Conservation (phyloP, 192 early-diverging fungal genomes). For the Coemansia sp. region DNA sequence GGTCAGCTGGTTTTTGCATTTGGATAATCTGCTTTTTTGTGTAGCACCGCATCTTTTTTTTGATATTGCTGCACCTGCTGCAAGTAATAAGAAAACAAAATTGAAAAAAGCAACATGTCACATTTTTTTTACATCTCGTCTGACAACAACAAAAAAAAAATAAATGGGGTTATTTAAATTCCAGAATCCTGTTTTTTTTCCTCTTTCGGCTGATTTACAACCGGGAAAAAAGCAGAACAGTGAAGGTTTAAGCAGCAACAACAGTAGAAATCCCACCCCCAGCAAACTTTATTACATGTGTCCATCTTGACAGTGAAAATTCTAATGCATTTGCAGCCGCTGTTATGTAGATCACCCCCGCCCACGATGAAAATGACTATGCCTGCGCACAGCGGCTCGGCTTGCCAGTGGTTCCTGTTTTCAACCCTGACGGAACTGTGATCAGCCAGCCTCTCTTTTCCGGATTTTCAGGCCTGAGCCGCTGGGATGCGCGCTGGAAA, state of each 20-base stretch:
- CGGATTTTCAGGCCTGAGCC: slow-evolving; percentile 54
- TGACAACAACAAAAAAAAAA: not conserved
- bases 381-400: slow-evolving; percentile 80
- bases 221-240: not conserved
- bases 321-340: not conserved
- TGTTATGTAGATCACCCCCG: slow-evolving; percentile 79
- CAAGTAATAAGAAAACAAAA: too few relatives aligned
- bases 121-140: too few relatives aligned
- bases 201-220: slow-evolving; percentile 3
- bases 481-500: slow-evolving; percentile 79
- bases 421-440: slow-evolving; percentile 81
- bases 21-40: not conserved
- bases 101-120: too few relatives aligned
- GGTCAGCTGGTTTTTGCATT: not conserved
- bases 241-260: too few relatives aligned
- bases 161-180: not conserved
- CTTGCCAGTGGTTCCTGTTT: slow-evolving; percentile 79
- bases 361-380: slow-evolving; percentile 92
- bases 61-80: too few relatives aligned
- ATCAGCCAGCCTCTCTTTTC: slow-evolving; percentile 9
- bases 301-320: not conserved
- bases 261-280: too few relatives aligned
- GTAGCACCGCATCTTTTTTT: too few relatives aligned
- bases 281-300: too few relatives aligned
- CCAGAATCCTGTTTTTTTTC: not conserved